A percentile compares a stretch with the other conserved stretches of the same genome.
Evolutionary conservation across 257 asterid species (phyloP).

Genomic region (Parsonsia alboflavescens): DNA sequence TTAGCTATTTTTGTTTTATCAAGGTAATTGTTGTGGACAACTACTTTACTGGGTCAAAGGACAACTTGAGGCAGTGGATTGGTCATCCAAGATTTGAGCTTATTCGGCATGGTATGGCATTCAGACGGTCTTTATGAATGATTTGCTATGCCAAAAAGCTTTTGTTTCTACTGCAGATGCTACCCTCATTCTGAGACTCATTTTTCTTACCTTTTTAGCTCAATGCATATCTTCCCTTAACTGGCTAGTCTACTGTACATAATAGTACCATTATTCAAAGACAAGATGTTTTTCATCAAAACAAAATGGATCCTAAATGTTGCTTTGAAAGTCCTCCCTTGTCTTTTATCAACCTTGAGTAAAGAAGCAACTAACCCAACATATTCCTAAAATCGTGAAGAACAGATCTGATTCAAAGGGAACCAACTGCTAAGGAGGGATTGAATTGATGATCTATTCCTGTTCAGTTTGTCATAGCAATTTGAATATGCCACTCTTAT

Average conservation of each 20-base stretch:
- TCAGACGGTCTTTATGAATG: background rate
- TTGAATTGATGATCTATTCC: background rate
- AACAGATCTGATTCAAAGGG: background rate
- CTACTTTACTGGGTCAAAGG: slow-evolving; percentile 95
- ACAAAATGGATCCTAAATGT: background rate
- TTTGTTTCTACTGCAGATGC: background rate
- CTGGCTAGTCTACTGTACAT: background rate
- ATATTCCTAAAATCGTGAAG: background rate
- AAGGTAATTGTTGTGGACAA: slow-evolving; percentile 93
- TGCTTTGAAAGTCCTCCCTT: background rate
- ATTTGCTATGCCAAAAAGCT: background rate
- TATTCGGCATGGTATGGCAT: slow-evolving; percentile 75
- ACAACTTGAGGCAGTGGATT: slow-evolving; percentile 85
- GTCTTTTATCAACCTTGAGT: background rate
- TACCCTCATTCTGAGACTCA: background rate
- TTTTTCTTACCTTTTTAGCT: background rate
- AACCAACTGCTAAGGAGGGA: background rate
- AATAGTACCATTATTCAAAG: background rate
- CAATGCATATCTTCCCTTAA: background rate
- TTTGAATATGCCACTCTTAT: background rate
- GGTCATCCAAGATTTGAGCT: slow-evolving; percentile 99
- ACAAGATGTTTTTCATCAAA: background rate
- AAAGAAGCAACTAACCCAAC: background rate
- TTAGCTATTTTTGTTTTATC: background rate
- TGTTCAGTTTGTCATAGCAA: background rate